phyloP scores from a whole-genome alignment of 1,139 yeast genomes.

The Geotrichum citri-aurantii region DNA sequence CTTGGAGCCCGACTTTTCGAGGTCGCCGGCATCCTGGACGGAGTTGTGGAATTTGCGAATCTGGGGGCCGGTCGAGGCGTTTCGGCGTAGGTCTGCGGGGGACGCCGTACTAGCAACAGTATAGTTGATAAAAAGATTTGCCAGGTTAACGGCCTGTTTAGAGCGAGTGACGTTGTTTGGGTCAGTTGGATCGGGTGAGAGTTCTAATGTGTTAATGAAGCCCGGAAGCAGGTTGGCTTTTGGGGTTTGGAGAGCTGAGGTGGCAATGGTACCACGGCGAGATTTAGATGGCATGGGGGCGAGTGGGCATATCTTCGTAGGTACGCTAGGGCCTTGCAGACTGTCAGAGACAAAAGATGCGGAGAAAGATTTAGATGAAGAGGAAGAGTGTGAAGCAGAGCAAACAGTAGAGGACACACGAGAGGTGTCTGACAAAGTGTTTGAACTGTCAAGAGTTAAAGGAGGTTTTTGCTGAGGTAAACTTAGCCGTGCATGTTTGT shows the following conservation, averaged over 20 bases:
- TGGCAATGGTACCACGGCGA: not conserved
- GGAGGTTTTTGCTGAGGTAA: not conserved
- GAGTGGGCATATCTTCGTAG: not conserved
- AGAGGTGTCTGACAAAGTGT: not conserved
- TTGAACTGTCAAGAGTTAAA: not conserved
- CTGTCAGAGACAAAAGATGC: not conserved
- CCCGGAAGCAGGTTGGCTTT: not conserved
- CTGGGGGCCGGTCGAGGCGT: not conserved
- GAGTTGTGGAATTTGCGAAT: not conserved
- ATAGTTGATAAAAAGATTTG: constrained; percentile 3
- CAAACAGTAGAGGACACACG: not conserved
- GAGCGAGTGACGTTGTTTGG: not conserved
- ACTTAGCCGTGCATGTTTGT: not conserved
- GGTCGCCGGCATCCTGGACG: not conserved
- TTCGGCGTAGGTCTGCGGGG: not conserved
- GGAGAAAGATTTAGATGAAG: not conserved
- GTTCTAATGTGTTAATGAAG: too few species aligned
- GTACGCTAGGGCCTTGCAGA: not conserved
- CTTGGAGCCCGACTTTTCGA: not conserved
- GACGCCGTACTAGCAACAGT: not conserved
- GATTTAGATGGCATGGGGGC: not conserved
- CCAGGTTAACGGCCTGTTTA: constrained; percentile 3
- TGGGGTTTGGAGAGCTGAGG: not conserved
- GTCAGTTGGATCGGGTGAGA: not conserved
- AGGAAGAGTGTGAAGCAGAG: not conserved